Conservation (phyloP, 2,329 filamentous ascomycete species). For the Uncinocarpus reesii region DNA sequence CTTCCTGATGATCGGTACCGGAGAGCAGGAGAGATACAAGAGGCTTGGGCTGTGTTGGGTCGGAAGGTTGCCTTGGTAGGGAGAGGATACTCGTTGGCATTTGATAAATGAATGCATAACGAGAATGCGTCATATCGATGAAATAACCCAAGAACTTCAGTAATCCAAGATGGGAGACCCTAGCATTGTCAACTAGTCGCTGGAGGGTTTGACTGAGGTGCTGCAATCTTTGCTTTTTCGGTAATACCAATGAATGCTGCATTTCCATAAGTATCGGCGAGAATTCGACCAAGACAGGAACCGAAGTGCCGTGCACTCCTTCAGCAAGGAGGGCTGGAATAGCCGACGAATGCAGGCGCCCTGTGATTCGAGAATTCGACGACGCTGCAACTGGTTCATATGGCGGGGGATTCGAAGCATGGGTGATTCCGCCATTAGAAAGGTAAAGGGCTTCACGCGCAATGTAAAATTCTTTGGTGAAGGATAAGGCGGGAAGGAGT, state of each 20-base stretch:
- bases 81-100: slow-evolving; percentile 43
- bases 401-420: slow-evolving; percentile 34
- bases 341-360: slow-evolving; percentile 33
- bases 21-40: slow-evolving; percentile 36
- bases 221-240: slow-evolving; percentile 26
- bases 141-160: slow-evolving; percentile 43
- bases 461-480: slow-evolving; percentile 29
- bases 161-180: slow-evolving; percentile 34
- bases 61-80: slow-evolving; percentile 33
- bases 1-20: slow-evolving; percentile 33
- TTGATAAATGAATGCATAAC: slow-evolving; percentile 52
- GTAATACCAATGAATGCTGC: slow-evolving; percentile 23
- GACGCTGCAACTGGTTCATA: slow-evolving; percentile 36
- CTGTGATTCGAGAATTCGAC: slow-evolving; percentile 34
- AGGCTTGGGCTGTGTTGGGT: slow-evolving; percentile 32
- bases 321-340: slow-evolving; percentile 24
- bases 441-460: slow-evolving; percentile 33
- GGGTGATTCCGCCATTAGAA: slow-evolving; percentile 26
- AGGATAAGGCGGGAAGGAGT: slow-evolving; percentile 15
- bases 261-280: slow-evolving; percentile 33
- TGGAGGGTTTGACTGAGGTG: slow-evolving; percentile 32
- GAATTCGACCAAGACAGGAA: slow-evolving; percentile 36
- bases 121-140: slow-evolving; percentile 47
- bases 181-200: slow-evolving; percentile 33
- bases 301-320: slow-evolving; percentile 27